A percentile compares a stretch with the other conserved stretches of the same genome.
These are phyloP conservation scores for Fomitiporia mediterranea DNA, from an alignment of 1,284 basidiomycete species.

Conservation along the genomic window DNA sequence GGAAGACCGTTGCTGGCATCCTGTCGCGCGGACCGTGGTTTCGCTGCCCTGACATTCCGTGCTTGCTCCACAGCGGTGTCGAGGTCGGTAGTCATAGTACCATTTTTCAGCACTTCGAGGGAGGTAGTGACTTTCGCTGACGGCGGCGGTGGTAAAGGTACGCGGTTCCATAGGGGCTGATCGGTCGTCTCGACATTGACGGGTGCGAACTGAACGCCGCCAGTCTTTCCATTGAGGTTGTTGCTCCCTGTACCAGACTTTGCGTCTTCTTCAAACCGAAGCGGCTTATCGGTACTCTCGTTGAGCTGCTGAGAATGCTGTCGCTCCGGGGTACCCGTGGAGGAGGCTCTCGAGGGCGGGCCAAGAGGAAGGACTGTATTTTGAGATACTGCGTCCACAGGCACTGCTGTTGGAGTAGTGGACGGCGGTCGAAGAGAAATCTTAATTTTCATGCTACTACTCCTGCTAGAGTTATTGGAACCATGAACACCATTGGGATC, in stretches of 20 bases:
- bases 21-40: background rate
- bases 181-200: constrained; percentile 5
- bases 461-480: background rate
- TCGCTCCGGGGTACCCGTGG: background rate
- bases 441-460: constrained; percentile 12
- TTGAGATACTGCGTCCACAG: background rate
- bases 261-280: background rate
- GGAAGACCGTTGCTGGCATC: background rate
- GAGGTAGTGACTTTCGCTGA: constrained; percentile 2
- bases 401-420: background rate
- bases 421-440: background rate
- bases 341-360: background rate
- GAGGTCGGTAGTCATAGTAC: background rate
- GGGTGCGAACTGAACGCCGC: constrained; percentile 3
- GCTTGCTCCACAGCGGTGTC: background rate
- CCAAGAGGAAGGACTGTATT: constrained; percentile 11
- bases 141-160: constrained; percentile 15
- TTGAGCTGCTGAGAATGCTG: background rate
- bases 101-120: background rate
- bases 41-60: background rate
- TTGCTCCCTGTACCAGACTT: background rate
- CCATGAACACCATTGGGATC: background rate
- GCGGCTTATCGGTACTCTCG: background rate
- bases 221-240: constrained; percentile 26
- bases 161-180: constrained; percentile 16